These are phyloP conservation scores for Dichotomopilus funicola DNA, from an alignment of 2,329 filamentous ascomycete genomes.

Conservation along the genomic window DNA sequence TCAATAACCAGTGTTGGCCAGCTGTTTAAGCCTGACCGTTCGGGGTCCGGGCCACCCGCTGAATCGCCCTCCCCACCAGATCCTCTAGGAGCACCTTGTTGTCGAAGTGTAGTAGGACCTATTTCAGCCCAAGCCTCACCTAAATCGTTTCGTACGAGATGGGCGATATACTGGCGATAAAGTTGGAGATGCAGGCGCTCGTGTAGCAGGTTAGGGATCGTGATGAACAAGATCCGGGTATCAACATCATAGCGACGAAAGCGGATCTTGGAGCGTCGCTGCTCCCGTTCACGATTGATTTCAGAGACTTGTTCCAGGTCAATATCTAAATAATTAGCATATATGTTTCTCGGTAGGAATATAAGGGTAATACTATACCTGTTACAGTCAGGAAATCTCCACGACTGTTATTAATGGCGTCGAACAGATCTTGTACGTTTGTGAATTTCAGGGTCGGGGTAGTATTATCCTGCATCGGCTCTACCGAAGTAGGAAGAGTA, in stretches of 20 bases:
- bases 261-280: constrained; percentile 4
- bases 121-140: not conserved
- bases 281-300: constrained; percentile 9
- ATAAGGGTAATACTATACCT: constrained; percentile 3
- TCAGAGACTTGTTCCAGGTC: constrained; percentile 2
- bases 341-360: not conserved
- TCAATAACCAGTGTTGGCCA: constrained; percentile 20
- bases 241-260: constrained; percentile 10
- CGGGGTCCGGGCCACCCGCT: constrained; percentile 2
- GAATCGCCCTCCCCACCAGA: constrained; percentile 3
- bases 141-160: not conserved
- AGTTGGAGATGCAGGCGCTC: not conserved
- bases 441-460: not conserved
- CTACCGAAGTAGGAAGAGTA: not conserved
- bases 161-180: not conserved
- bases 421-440: not conserved
- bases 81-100: not conserved
- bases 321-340: constrained; percentile 10
- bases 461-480: not conserved
- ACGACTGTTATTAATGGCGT: not conserved
- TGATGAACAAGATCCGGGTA: constrained; percentile 7
- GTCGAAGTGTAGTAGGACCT: not conserved
- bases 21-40: not conserved
- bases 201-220: constrained; percentile 1
- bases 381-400: constrained; percentile 4